phyloP scores from a whole-genome alignment of 768 basidiomycete species.

The Boletellus sp. region DNA sequence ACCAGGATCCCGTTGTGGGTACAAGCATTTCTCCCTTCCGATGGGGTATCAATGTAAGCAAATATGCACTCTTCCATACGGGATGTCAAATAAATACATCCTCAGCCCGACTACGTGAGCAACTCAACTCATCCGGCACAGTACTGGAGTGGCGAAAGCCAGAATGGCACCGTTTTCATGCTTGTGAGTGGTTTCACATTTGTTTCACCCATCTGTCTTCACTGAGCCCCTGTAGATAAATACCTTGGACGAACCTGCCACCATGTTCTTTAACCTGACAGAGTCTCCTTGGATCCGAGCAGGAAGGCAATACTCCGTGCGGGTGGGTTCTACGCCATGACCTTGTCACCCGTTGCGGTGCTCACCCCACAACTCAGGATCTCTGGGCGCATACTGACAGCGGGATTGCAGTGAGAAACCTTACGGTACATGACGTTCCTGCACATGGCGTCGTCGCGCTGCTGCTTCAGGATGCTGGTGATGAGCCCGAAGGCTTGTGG shows the following conservation, averaged over 20 bases:
- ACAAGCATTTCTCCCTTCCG: constrained; percentile 62
- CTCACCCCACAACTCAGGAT: constrained; percentile 41
- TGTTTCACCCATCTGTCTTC: background rate
- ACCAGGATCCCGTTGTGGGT: constrained; percentile 63
- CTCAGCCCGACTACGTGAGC: constrained; percentile 36
- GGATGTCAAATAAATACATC: background rate
- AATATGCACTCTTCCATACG: background rate
- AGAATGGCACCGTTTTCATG: constrained; percentile 68
- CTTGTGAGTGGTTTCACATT: constrained; percentile 38
- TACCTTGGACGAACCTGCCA: constrained; percentile 50
- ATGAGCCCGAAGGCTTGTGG: constrained; percentile 56
- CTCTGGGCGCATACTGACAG: constrained; percentile 72
- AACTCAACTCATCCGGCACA: constrained; percentile 56
- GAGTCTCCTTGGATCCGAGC: constrained; percentile 72
- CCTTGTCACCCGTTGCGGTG: background rate
- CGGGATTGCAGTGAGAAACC: constrained; percentile 58
- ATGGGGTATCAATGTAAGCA: constrained; percentile 61
- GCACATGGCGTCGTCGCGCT: constrained; percentile 68
- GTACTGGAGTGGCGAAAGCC: constrained; percentile 65
- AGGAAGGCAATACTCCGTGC: constrained; percentile 60
- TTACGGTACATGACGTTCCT: constrained; percentile 52
- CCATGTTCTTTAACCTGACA: constrained; percentile 59
- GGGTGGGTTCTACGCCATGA: constrained; percentile 39
- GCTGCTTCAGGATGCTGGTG: constrained; percentile 59
- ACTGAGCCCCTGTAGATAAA: constrained; percentile 46